These are phyloP conservation scores for Trametes coccinea DNA, from an alignment of 768 basidiomycete species.

Conservation along the genomic window DNA sequence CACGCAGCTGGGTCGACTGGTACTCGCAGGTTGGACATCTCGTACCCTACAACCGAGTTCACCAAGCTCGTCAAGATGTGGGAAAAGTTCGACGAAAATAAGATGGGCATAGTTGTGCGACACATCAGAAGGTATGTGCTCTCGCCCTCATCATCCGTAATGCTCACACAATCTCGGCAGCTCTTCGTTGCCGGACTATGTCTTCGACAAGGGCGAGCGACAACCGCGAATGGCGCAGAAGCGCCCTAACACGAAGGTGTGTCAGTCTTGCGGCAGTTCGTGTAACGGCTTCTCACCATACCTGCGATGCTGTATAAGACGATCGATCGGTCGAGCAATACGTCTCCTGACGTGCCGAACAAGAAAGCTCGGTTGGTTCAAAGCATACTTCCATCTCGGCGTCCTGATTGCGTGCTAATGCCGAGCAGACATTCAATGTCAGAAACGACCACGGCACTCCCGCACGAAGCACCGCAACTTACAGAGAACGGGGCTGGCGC, in stretches of 20 bases:
- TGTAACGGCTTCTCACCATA: not conserved
- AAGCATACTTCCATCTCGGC: not conserved
- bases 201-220: constrained; percentile 80
- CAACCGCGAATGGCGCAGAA: constrained; percentile 71
- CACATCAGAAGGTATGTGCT: constrained; percentile 80
- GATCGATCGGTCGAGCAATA: constrained; percentile 58
- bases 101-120: constrained; percentile 93
- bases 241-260: constrained; percentile 68
- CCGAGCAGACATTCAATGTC: constrained; percentile 15
- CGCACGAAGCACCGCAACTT: constrained; percentile 17
- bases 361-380: constrained; percentile 71
- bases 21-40: constrained; percentile 88
- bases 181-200: constrained; percentile 74
- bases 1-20: constrained; percentile 70
- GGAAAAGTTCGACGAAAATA: constrained; percentile 90
- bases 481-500: constrained; percentile 15
- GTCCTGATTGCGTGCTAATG: not conserved
- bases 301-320: constrained; percentile 43
- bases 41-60: constrained; percentile 95
- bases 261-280: constrained; percentile 27
- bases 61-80: constrained; percentile 91
- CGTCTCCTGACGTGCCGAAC: constrained; percentile 68
- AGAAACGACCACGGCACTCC: constrained; percentile 8
- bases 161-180: constrained; percentile 39
- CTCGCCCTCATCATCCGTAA: not conserved